Evolutionary conservation across 208 protist species (phyloP), one percentile per base, ranked within the genome.

Genomic region (Trypanosoma congolense): DNA sequence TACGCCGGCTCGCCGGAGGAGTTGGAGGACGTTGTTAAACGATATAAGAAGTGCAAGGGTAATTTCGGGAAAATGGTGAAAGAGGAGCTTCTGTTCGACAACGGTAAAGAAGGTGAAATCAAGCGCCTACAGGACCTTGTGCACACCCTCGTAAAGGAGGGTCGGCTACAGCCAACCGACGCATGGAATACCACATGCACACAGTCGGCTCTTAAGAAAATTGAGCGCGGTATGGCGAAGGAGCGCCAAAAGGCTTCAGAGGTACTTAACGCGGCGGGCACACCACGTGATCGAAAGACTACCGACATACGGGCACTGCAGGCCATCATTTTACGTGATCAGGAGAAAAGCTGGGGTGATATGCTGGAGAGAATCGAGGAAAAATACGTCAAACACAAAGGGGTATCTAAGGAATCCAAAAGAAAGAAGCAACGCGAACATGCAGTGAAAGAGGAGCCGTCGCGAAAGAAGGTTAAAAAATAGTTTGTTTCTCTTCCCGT

Each of bases 1-100:
- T 94, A 94, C 67, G 75, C 77, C 12, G 81, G 79, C 22, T 83
- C 75, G 10, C 56, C 38, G 16, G 87, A 94, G 62, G 87, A 94
- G 62, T 46, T 16, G 24, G 63, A 51, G 14, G 87, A 94, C 51
- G 65, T 89, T 0, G 41, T 77, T 2, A 56, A 63, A 30, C 51
- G 65, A 31, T 91, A 76, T 48, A 49, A 75, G 12, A 82, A 77
- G 51, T 76, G 68, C 40, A 56, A 79, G 8, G 87, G 87, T 28
- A 75, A 94, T 55, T 91, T 94, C 41, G 40, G 41, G 0, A 71
- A 73, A n/a, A 87, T 90, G 80, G 63, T 91, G 26, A 69, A 59
- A 28, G 70, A 86, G 63, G 61, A 80, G 41, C 50, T 90, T 0
- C 65, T 94, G 21, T 94, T 91, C 33, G 83, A 91, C 66, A 94